Evolutionary conservation across 2,329 filamentous ascomycete species (phyloP).

Genomic region (Clarireedia hainanense): DNA sequence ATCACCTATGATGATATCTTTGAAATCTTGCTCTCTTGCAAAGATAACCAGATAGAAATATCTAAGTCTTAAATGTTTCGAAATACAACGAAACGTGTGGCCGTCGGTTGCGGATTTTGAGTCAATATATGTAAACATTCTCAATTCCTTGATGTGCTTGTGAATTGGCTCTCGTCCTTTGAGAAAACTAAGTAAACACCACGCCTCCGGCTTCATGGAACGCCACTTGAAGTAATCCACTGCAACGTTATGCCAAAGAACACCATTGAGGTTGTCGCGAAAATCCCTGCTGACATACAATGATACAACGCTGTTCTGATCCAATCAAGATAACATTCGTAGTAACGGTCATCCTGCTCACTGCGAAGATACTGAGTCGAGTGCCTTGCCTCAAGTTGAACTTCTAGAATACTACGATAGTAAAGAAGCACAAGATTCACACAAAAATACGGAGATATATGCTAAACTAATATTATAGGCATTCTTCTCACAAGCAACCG

Average conservation of each 20-base stretch:
- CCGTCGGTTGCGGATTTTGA: background rate
- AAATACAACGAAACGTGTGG: background rate
- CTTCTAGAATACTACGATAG: slow-evolving; percentile 28
- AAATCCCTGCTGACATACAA: background rate
- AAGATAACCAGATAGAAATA: no score
- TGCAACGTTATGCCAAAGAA: background rate
- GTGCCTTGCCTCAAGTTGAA: no score
- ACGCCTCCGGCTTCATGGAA: background rate
- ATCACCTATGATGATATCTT: no score
- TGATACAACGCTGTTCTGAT: background rate
- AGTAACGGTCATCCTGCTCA: no score
- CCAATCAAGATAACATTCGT: slow-evolving; percentile 3
- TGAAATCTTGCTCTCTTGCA: no score
- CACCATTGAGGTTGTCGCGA: background rate
- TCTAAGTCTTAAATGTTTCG: no score
- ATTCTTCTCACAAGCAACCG: slow-evolving; percentile 35
- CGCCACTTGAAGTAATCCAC: background rate
- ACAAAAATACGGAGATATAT: no score
- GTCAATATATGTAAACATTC: background rate
- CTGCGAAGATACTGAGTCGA: no score
- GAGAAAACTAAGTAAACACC: background rate
- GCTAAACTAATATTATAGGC: slow-evolving; percentile 15
- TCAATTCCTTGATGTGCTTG: background rate
- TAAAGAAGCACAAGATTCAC: no score
- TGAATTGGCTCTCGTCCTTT: background rate